These are phyloP conservation scores for Syzygium jambos DNA, from an alignment of 345 rosid species.

Conservation along the genomic window DNA sequence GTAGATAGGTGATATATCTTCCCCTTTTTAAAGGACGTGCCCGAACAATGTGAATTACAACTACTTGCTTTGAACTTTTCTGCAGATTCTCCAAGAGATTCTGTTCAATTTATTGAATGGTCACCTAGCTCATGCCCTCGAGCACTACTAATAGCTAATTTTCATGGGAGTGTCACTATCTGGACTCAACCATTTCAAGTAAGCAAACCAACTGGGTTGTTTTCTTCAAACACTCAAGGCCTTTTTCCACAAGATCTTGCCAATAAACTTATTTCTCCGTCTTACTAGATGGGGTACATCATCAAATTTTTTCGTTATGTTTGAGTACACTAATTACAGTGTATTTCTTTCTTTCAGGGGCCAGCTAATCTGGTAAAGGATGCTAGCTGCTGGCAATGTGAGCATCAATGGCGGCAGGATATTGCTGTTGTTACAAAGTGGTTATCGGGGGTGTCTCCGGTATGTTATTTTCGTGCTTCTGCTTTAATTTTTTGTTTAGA, in stretches of 20 bases:
- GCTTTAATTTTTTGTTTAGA: background rate
- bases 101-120: slow-evolving; percentile 99
- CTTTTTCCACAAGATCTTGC: background rate
- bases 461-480: slow-evolving; percentile 14
- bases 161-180: slow-evolving; percentile 90
- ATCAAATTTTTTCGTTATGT: background rate
- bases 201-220: slow-evolving; percentile 10
- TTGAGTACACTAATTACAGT: background rate
- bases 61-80: background rate
- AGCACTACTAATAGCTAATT: slow-evolving; percentile 87
- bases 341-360: slow-evolving; percentile 41
- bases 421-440: slow-evolving; percentile 96
- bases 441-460: slow-evolving; percentile 92
- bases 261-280: background rate
- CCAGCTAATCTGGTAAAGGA: slow-evolving; percentile 75
- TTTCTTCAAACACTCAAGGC: background rate
- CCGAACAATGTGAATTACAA: background rate
- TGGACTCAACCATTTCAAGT: slow-evolving; percentile 98
- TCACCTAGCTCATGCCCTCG: slow-evolving; percentile 95
- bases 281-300: background rate
- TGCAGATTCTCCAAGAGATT: slow-evolving; percentile 98
- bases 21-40: background rate
- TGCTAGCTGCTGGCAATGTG: slow-evolving; percentile 95
- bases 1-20: background rate
- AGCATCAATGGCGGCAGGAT: slow-evolving; percentile 99